Base-by-base conservation (phyloP, 2,329 filamentous ascomycete genomes). In the Neopestalotiopsis rosae region DNA sequence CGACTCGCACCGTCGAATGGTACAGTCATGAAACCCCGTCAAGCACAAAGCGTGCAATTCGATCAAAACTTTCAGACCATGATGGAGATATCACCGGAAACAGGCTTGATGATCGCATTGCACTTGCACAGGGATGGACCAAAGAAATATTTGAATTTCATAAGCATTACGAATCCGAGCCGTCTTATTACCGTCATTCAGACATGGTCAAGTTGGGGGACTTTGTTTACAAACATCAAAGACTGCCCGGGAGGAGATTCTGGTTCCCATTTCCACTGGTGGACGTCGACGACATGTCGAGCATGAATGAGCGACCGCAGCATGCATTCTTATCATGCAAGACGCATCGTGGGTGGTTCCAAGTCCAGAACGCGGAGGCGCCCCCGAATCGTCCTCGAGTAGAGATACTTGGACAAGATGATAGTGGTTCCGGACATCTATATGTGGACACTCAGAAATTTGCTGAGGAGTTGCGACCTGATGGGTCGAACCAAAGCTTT, bases 11-110 rank as follows among this genome's bases (percentile, higher is more conserved):
- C 45, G 17, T 14, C 45, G 17, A 49, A 17, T 34, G 9, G 6
- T 17, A n/a, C 14, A 34, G 59, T 38, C 38, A 67, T n/a, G 45
- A 49, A 14, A 49, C n/a, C 17, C 12, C 20, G 24, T 34, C 13
- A 20, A 67, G 17, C 59, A 38, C 30, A 42, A 67, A 17, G 52
- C n/a, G 6, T 38, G 38, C 14, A 28, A 67, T 59, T 59, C 14
- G 42, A 52, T 20, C 65, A 30, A 28, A 24, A 4, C n/a, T 61
- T 52, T 13, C 28, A 7, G 13, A 49, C 56, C 20, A 13, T 28
- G 30, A 5, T 49, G 24, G 30, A 14, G n/a, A 45, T 10, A 10
- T n/a, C 14, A 4, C 59, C 20, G 5, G 7, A 4, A 52, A 20
- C 61, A 7, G 10, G 6, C 34, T 62, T 10, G 61, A 38, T n/a